These are phyloP conservation scores for Middelhovenomyces tepae DNA, from an alignment of 805 yeast species.

Conservation along the genomic window DNA sequence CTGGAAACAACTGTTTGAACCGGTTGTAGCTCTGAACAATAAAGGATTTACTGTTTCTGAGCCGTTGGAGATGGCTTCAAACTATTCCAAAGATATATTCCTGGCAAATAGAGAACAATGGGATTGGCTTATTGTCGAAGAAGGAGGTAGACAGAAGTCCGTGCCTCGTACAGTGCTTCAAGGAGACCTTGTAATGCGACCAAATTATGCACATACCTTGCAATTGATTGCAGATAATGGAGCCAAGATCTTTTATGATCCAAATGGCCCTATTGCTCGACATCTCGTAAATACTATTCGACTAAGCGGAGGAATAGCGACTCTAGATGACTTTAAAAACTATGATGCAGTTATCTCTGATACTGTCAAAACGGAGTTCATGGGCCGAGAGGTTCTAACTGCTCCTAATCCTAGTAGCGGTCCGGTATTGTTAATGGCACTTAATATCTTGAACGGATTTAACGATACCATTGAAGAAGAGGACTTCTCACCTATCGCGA, in stretches of 20 bases:
- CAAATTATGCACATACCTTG: slow-evolving; percentile 57
- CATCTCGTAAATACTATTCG: slow-evolving; percentile 44
- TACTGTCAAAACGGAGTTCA: slow-evolving; percentile 35
- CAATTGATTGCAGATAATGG: slow-evolving; percentile 68
- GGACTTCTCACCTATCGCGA: slow-evolving; percentile 29
- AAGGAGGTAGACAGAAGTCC: slow-evolving; percentile 6
- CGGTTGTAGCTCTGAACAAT: slow-evolving; percentile 59
- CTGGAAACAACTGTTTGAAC: slow-evolving; percentile 69
- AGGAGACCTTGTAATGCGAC: slow-evolving; percentile 59
- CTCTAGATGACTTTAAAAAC: slow-evolving; percentile 52
- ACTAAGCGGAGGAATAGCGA: slow-evolving; percentile 58
- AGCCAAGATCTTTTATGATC: slow-evolving; percentile 72
- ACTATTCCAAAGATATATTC: slow-evolving; percentile 27
- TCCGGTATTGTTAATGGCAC: slow-evolving; percentile 66
- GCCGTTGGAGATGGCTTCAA: slow-evolving; percentile 37
- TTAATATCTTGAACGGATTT: slow-evolving; percentile 50
- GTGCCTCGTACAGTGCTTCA: no score
- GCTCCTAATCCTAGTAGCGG: slow-evolving; percentile 78
- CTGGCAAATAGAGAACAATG: slow-evolving; percentile 22
- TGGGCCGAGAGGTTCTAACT: slow-evolving; percentile 41
- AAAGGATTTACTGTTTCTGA: slow-evolving; percentile 53
- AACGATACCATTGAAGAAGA: slow-evolving; percentile 23
- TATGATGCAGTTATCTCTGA: slow-evolving; percentile 46
- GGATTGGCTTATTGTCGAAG: slow-evolving; percentile 22
- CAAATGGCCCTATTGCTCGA: slow-evolving; percentile 63